These are phyloP conservation scores for Millerozyma acaciae DNA, from an alignment of 805 yeast species.

Conservation along the genomic window DNA sequence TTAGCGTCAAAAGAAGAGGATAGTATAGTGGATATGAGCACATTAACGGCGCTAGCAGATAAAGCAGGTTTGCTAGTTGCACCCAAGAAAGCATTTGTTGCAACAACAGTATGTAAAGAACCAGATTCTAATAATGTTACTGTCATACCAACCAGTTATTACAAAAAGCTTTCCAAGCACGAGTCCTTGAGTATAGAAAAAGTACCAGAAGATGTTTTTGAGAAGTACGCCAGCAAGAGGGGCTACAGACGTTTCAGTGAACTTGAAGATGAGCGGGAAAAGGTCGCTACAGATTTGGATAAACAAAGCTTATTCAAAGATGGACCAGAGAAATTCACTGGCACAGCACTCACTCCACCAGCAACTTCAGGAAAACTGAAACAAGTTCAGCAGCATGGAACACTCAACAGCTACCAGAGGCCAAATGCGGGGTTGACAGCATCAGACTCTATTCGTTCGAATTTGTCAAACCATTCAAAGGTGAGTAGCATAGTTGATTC, in stretches of 20 bases:
- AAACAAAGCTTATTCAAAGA: conserved; percentile 9
- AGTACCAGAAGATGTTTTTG: conserved; percentile 42
- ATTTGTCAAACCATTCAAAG: conserved; percentile 27
- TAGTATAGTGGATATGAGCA: too few species aligned
- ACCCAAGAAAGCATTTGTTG: conserved; percentile 56
- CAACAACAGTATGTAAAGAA: conserved; percentile 54
- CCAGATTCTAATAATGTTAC: conserved; percentile 58
- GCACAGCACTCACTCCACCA: conserved; percentile 5
- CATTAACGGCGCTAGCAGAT: too few species aligned
- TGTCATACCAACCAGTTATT: conserved; percentile 62
- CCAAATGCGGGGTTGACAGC: too few species aligned
- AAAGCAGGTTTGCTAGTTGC: too few species aligned
- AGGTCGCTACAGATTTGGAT: conserved; percentile 16
- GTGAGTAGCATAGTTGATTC: conserved; percentile 28
- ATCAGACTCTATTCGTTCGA: conserved; percentile 25
- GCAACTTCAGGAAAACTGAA: conserved; percentile 1
- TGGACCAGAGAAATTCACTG: background rate
- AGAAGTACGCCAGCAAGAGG: conserved; percentile 44
- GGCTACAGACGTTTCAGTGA: conserved; percentile 38
- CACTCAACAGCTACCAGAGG: background rate
- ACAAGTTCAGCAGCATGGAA: background rate
- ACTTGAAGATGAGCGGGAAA: too few species aligned
- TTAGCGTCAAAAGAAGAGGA: too few species aligned
- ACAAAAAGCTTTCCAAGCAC: conserved; percentile 50
- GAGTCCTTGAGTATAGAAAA: conserved; percentile 43